Evolutionary conservation across 352 stramenopile species (phyloP), one percentile per base, ranked within the genome.

Genomic region (Globisporangium paroecandrum): DNA sequence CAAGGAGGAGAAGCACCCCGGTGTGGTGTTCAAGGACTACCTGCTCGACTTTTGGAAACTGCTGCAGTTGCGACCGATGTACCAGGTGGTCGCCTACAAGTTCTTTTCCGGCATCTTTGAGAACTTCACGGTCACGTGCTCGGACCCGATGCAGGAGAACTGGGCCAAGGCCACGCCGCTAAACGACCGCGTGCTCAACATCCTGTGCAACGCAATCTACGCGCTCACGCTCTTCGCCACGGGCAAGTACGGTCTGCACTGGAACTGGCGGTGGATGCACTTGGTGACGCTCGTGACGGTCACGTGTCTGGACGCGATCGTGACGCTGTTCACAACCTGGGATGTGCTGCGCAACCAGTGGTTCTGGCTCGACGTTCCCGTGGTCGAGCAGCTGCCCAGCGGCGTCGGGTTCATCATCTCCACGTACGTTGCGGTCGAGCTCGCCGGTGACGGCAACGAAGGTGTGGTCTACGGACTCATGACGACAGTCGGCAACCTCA

Each of bases 51-150:
- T 88, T 2, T 90, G 76, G 74, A 41, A 27, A 15, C 63, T 81
- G 1, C 27, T 89, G 6, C 71, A 89, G 70, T 70, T 51, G 5
- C 69, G 70, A 18, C 69, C 77, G 4, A 64, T 90, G 70, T 85
- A 83, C 71, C 76, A 83, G 56, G 72, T 83, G 51, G 77, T 83
- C 38, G 74, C 74, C 15, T 83, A 81, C 69, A 81, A 75, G 41
- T 81, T 82, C 56, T 78, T 80, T 46, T 77, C 72, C 0, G 75
- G 75, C 15, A 70, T 84, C 10, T 78, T 79, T n/a, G 65, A 72
- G 41, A 75, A 63, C 66, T 79, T 83, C 46, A 74, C 66, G 3
- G 75, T 73, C 64, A 74, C 73, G 7, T 64, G 69, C 6, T 69
- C 60, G 10, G 76, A 76, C 24, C 71, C 74, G 22, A 81, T 83